Base-by-base conservation (phyloP, 1,284 basidiomycete genomes). In the Ceratobasidium sp. region DNA sequence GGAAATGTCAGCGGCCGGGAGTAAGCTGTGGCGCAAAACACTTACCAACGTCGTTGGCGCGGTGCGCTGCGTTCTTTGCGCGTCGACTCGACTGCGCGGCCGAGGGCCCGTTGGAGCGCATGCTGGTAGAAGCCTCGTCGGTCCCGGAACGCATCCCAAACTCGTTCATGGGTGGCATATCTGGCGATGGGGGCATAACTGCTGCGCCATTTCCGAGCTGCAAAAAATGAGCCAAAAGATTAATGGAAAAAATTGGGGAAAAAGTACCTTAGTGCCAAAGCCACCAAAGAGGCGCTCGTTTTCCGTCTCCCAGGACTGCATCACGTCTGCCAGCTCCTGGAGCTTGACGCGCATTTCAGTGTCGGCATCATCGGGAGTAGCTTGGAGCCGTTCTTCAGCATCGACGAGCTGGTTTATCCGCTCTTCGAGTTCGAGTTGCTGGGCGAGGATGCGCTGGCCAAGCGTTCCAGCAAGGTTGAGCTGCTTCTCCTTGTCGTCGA, bases 391-490 rank as follows among this genome's bases (percentile, higher is more conserved):
- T 48, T 89, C 83, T 64, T 92, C 92, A 50, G 80, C 79, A 52
- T 83, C 80, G 82, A 94, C 91, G 75, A 98, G 88, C 81, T 93
- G 92, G 67, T 90, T 88, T 79, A 98, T 94, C 64, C 94, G 90
- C 81, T 93, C 91, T 85, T 97, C 94, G 79, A 98, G 90, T 84
- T 97, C 95, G 85, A 94, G 92, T 85, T 95, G 95, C 87, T 98
- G 96, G 38, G 91, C 90, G 79, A 97, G 91, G 81, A 98, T 91
- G 84, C 94, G 93, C 85, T 97, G 94, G 69, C 96, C 96, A 83
- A 98, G 91, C 77, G 92, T 92, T 57, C 94, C 96, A 7, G 95
- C 94, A 80, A 95, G 93, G 80, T 95, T 92, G 59, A 97, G 91
- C 84, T 98, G 95, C 83, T 92, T 91, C 84, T 96, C 93, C 87